These are phyloP conservation scores for Euphorbia celastroides DNA, from an alignment of 441 rosid genomes.

Conservation along the genomic window DNA sequence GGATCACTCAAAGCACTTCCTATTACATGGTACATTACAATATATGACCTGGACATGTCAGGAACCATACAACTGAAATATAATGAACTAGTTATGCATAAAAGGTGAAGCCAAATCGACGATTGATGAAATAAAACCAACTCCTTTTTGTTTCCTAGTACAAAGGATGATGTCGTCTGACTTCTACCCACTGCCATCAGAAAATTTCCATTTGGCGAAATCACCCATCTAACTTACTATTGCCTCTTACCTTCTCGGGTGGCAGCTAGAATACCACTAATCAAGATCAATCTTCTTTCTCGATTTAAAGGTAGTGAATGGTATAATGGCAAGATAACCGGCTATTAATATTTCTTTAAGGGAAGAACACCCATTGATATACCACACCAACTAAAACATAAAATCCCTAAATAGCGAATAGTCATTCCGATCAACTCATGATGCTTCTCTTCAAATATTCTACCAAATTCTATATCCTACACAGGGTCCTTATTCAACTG, in stretches of 20 bases:
- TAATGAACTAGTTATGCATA: not conserved
- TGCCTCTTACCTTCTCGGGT: not conserved
- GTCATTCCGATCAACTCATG: too few species aligned
- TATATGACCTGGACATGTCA: not conserved
- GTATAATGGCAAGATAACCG: not conserved
- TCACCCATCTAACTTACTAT: not conserved
- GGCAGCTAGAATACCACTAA: not conserved
- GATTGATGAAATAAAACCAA: not conserved
- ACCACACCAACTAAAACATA: not conserved
- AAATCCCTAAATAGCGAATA: not conserved
- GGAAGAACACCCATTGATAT: not conserved
- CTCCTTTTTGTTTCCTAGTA: not conserved
- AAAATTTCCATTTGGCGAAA: not conserved
- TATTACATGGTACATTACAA: not conserved
- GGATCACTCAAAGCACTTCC: not conserved
- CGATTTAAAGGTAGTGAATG: too few species aligned
- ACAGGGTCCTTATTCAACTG: not conserved
- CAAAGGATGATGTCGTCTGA: not conserved
- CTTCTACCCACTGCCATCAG: not conserved
- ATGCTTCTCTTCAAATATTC: too few species aligned
- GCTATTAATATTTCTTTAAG: not conserved
- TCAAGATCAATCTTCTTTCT: too few species aligned
- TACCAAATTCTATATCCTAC: too few species aligned
- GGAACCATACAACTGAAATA: not conserved
- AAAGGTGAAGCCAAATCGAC: not conserved